Evolutionary conservation across 148 eudicot genomes (phyloP).

Genomic region (Rhododendron henanense): DNA sequence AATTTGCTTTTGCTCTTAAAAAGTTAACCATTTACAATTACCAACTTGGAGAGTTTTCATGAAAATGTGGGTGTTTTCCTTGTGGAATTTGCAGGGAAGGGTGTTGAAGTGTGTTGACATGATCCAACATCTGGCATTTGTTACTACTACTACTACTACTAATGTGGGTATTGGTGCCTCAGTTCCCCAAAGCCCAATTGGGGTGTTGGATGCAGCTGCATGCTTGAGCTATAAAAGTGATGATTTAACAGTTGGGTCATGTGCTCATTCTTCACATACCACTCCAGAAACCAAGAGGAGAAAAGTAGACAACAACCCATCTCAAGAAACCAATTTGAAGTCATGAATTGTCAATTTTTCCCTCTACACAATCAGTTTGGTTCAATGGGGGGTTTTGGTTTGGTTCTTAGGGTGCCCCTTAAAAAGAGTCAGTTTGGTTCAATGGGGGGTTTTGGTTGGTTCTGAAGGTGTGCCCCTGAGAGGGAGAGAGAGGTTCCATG

Average conservation of each 20-base stretch:
- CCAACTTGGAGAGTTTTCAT: not conserved
- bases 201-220: slow-evolving; percentile 61
- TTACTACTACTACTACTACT: not conserved
- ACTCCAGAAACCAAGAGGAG: not conserved
- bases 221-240: slow-evolving; percentile 55
- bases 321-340: not conserved
- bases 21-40: not conserved
- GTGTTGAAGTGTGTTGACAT: slow-evolving; percentile 51
- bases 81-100: slow-evolving; percentile 44
- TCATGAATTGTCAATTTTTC: not conserved
- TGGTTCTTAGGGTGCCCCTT: not conserved
- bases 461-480: not conserved
- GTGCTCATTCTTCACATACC: not conserved
- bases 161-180: slow-evolving; percentile 10
- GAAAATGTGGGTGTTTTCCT: not conserved
- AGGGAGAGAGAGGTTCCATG: not conserved
- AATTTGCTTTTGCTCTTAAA: not conserved
- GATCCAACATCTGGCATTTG: slow-evolving; percentile 32
- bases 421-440: not conserved
- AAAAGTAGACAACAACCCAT: not conserved
- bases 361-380: not conserved
- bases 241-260: slow-evolving; percentile 25
- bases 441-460: not conserved
- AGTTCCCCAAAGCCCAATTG: slow-evolving; percentile 55
- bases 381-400: not conserved